A percentile compares a stretch with the other conserved stretches of the same genome.
phyloP scores from a whole-genome alignment of 73 alveolate genomes.

The Tetrahymena thermophila region DNA sequence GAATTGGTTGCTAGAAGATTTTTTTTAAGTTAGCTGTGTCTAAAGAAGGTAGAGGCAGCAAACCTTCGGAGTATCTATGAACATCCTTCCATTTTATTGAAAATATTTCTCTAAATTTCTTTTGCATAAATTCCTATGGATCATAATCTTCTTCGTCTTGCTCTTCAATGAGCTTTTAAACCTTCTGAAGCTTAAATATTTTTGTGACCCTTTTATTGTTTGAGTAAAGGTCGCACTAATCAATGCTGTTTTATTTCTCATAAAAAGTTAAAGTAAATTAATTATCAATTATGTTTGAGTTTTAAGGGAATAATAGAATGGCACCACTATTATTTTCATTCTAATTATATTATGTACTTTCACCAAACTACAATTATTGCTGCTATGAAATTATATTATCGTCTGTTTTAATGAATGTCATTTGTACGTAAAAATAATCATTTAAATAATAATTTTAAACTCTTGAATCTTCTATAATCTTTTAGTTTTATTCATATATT shows the following conservation, averaged over 20 bases:
- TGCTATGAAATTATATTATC: not conserved
- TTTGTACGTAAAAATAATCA: not conserved
- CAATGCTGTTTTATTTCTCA: not conserved
- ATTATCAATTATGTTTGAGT: not conserved
- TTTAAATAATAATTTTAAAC: not conserved
- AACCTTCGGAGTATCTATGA: not conserved
- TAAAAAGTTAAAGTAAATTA: not conserved
- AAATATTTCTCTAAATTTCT: not conserved
- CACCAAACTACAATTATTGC: not conserved
- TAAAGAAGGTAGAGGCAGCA: not conserved
- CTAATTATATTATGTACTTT: not conserved
- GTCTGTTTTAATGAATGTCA: not conserved
- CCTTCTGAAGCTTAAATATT: not conserved
- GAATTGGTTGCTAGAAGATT: not conserved
- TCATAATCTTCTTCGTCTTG: not conserved
- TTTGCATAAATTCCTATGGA: not conserved
- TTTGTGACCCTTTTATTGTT: not conserved
- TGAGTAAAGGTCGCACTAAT: not conserved
- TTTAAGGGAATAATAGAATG: not conserved
- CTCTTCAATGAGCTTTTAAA: not conserved
- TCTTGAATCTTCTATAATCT: not conserved
- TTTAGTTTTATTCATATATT: not conserved
- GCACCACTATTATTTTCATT: not conserved
- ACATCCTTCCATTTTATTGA: not conserved
- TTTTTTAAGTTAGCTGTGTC: not conserved